Percentiles rank a stretch among this genome's conserved stretches.
Evolutionary conservation across 2,329 filamentous ascomycete genomes (phyloP).

Genomic region (Colletotrichum kahawae): DNA sequence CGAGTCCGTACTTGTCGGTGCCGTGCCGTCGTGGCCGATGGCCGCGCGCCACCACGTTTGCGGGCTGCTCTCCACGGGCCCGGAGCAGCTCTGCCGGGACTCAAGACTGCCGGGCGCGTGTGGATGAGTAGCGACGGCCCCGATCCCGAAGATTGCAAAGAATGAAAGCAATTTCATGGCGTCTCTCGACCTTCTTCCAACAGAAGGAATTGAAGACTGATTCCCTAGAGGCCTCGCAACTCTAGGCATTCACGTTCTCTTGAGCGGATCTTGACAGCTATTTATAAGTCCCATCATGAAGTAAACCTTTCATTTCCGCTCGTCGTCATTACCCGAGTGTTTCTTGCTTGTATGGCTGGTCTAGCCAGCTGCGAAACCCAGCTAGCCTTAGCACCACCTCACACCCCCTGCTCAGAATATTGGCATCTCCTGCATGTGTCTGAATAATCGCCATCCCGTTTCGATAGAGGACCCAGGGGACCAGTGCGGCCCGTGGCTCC

Average conservation of each 20-base stretch:
- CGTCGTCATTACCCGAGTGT: neutral
- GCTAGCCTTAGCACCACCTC: neutral
- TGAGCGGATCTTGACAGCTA: neutral
- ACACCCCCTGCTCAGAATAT: neutral
- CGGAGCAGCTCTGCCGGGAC: conserved; percentile 6
- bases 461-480: neutral
- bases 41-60: conserved; percentile 30
- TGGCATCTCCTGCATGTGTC: neutral
- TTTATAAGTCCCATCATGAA: neutral
- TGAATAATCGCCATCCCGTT: conserved; percentile 11
- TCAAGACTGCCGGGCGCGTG: neutral
- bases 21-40: conserved; percentile 30
- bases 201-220: neutral
- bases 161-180: conserved; percentile 9
- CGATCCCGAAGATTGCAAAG: neutral
- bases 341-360: neutral
- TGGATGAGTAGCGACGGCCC: neutral
- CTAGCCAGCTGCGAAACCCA: neutral
- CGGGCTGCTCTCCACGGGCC: conserved; percentile 7
- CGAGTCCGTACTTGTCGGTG: conserved; percentile 26
- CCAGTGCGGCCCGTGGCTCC: neutral
- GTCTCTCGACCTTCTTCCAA: neutral
- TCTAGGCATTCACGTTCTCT: neutral
- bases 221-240: neutral
- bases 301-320: neutral